These are phyloP conservation scores for Nothomitra cinnamomea DNA, from an alignment of 2,329 filamentous ascomycete species.

Conservation along the genomic window DNA sequence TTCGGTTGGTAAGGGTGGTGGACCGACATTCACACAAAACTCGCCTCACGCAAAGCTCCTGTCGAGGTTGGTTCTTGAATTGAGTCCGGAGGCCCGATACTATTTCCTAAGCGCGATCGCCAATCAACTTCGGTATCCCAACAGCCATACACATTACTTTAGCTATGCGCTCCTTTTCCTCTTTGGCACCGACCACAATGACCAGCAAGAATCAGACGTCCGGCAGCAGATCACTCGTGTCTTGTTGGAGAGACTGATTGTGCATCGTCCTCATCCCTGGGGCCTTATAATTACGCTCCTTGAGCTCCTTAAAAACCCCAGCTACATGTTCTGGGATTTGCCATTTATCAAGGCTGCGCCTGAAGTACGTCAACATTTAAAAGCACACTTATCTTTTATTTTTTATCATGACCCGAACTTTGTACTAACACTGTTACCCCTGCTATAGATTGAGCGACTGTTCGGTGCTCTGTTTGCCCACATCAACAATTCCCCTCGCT, in stretches of 20 bases:
- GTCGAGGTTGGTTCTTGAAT: slow-evolving; percentile 57
- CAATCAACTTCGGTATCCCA: slow-evolving; percentile 84
- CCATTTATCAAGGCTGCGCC: slow-evolving; percentile 81
- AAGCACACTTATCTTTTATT: neutral
- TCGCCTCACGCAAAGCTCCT: slow-evolving; percentile 56
- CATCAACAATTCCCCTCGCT: slow-evolving; percentile 20
- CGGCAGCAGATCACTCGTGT: slow-evolving; percentile 84
- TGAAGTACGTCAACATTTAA: slow-evolving; percentile 41
- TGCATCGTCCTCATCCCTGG: slow-evolving; percentile 90
- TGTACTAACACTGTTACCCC: slow-evolving; percentile 9
- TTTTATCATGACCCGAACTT: neutral
- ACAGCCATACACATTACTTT: slow-evolving; percentile 83
- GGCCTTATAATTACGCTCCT: slow-evolving; percentile 76
- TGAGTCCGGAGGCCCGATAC: slow-evolving; percentile 65
- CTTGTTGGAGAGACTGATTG: slow-evolving; percentile 71
- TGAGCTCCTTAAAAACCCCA: slow-evolving; percentile 81
- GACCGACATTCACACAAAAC: slow-evolving; percentile 44
- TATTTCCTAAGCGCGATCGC: slow-evolving; percentile 69
- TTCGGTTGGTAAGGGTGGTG: slow-evolving; percentile 38
- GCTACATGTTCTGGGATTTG: slow-evolving; percentile 81
- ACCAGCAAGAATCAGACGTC: slow-evolving; percentile 63
- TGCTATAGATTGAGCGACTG: slow-evolving; percentile 25
- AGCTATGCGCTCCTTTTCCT: slow-evolving; percentile 69
- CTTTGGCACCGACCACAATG: slow-evolving; percentile 55
- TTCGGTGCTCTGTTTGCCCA: slow-evolving; percentile 29